Conservation (phyloP, 2,329 filamentous ascomycete genomes). For the Talaromyces islandicus region DNA sequence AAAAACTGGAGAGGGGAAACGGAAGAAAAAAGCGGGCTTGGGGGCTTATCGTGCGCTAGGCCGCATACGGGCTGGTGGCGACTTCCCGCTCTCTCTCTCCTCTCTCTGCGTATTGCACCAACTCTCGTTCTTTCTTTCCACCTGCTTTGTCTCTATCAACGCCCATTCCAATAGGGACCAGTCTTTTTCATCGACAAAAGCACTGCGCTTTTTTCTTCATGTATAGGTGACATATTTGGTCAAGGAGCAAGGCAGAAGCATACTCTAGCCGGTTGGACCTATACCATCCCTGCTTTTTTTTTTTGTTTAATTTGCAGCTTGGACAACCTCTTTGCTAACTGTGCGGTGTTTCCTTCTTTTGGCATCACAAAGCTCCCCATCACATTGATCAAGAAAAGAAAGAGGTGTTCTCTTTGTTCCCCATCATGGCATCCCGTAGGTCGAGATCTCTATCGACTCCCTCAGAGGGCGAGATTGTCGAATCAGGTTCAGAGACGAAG, state of each 20-base stretch:
- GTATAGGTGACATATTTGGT: slow-evolving; percentile 12
- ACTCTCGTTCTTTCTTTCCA: neutral
- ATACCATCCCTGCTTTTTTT: slow-evolving; percentile 19
- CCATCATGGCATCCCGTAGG: slow-evolving; percentile 44
- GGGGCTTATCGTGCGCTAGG: slow-evolving; percentile 12
- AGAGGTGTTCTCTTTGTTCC: slow-evolving; percentile 4
- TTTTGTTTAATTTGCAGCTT: slow-evolving; percentile 21
- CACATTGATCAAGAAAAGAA: neutral
- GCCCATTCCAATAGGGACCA: too few relatives aligned
- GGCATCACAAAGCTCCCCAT: slow-evolving; percentile 8
- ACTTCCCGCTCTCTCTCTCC: slow-evolving; percentile 1
- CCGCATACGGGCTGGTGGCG: neutral
- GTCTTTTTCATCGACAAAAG: neutral
- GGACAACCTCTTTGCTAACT: slow-evolving; percentile 28
- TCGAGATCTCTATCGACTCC: slow-evolving; percentile 56
- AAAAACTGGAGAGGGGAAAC: slow-evolving; percentile 12
- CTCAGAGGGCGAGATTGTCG: slow-evolving; percentile 82
- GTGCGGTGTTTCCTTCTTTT: slow-evolving; percentile 12
- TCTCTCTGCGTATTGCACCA: too few relatives aligned
- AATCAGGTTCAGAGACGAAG: slow-evolving; percentile 61
- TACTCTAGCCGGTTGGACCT: slow-evolving; percentile 38
- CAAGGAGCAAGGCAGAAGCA: slow-evolving; percentile 27
- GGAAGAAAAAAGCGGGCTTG: neutral
- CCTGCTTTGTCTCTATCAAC: neutral
- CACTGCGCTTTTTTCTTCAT: neutral